These are phyloP conservation scores for Carex myosuroides DNA, from an alignment of 176 grass and related monocot genomes.

Conservation along the genomic window DNA sequence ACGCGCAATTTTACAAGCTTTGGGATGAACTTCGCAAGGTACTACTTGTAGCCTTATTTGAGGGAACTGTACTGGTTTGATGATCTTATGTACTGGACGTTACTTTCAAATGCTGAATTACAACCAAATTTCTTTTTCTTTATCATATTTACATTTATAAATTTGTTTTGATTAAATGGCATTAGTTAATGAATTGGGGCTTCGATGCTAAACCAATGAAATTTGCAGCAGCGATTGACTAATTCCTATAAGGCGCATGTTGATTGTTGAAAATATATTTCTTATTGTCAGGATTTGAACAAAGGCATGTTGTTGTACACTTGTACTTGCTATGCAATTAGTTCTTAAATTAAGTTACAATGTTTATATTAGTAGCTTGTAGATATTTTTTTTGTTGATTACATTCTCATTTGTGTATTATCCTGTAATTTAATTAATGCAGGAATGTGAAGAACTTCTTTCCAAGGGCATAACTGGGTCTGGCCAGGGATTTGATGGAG, in stretches of 20 bases:
- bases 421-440: conserved; percentile 24
- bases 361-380: neutral
- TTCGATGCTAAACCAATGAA: neutral
- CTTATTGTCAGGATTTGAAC: neutral
- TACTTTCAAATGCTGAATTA: neutral
- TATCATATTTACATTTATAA: neutral
- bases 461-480: conserved; percentile 77
- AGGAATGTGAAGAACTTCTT: conserved; percentile 96
- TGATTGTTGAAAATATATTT: neutral
- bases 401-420: neutral
- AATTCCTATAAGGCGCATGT: neutral
- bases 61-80: neutral
- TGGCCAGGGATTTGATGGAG: conserved; percentile 82
- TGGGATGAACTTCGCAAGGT: conserved; percentile 98
- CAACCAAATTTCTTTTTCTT: neutral
- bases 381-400: neutral
- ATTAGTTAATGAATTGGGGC: neutral
- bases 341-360: neutral
- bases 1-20: conserved; percentile 82
- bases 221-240: neutral
- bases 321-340: neutral
- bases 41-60: neutral
- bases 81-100: neutral
- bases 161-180: neutral
- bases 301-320: neutral